Percentiles rank a stretch among this genome's conserved stretches.
Conservation (phyloP, 805 yeast genomes). For the Priceomyces castillae region DNA sequence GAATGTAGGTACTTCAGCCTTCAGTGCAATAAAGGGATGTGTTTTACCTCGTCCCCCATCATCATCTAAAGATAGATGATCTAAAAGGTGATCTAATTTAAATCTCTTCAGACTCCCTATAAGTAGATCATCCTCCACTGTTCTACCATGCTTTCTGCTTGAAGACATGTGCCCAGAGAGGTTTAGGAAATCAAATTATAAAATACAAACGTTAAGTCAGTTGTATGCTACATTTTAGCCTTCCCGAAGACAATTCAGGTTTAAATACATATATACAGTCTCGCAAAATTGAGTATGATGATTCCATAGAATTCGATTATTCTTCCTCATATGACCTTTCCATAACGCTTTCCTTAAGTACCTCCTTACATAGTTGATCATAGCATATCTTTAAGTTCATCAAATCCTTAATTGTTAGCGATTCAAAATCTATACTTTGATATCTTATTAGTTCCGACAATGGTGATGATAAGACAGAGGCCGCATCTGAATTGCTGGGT, state of each 20-base stretch:
- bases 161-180: not conserved
- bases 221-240: not conserved
- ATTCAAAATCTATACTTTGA: slow-evolving; percentile 35
- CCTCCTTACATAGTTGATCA: slow-evolving; percentile 34
- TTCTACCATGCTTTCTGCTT: slow-evolving; percentile 8
- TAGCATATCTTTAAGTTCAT: slow-evolving; percentile 31
- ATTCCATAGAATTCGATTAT: not conserved
- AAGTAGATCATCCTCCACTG: slow-evolving; percentile 5
- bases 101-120: slow-evolving; percentile 22
- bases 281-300: not conserved
- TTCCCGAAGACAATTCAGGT: no score
- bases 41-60: not conserved
- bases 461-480: slow-evolving; percentile 6
- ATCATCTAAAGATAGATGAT: slow-evolving; percentile 21
- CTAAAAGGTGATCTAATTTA: slow-evolving; percentile 29
- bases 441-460: slow-evolving; percentile 30
- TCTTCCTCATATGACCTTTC: slow-evolving; percentile 11
- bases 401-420: slow-evolving; percentile 34
- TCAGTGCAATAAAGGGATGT: not conserved
- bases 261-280: not conserved
- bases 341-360: slow-evolving; percentile 13
- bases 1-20: not conserved
- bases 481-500: slow-evolving; percentile 7
- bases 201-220: not conserved
- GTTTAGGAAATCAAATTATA: not conserved